Percentiles rank a stretch among this genome's conserved stretches.
Conservation (phyloP, 1,284 basidiomycete genomes). For the Anthracocystis panici-leucophaei region DNA sequence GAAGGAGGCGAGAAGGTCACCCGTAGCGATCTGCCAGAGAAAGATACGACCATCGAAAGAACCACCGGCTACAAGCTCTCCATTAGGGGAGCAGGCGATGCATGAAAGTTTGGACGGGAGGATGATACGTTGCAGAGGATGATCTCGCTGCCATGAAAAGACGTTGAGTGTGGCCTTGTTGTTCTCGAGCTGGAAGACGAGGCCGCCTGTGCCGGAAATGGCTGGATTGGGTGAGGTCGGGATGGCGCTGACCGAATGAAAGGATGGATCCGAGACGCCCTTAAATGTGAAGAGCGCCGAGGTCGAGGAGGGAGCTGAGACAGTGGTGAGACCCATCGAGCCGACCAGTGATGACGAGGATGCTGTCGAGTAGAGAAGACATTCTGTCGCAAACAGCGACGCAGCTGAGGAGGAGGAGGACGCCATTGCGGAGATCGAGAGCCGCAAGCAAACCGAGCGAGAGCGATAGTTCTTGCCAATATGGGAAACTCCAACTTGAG, state of each 20-base stretch:
- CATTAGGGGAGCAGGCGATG: slow-evolving; percentile 79
- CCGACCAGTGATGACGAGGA: slow-evolving; percentile 46
- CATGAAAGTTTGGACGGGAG: slow-evolving; percentile 88
- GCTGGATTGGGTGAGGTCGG: slow-evolving; percentile 71
- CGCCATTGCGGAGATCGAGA: slow-evolving; percentile 8
- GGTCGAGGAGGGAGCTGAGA: slow-evolving; percentile 48
- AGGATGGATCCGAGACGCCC: slow-evolving; percentile 50
- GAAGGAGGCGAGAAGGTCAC: slow-evolving; percentile 87
- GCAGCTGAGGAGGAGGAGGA: slow-evolving; percentile 31
- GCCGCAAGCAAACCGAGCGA: neutral
- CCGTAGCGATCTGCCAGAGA: slow-evolving; percentile 94
- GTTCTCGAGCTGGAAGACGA: slow-evolving; percentile 80
- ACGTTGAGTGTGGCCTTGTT: slow-evolving; percentile 84
- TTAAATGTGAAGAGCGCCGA: slow-evolving; percentile 59
- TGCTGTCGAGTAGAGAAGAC: slow-evolving; percentile 57
- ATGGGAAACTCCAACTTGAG: neutral
- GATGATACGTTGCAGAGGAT: slow-evolving; percentile 80
- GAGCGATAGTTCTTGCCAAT: neutral
- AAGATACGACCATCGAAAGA: slow-evolving; percentile 89
- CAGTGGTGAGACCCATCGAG: slow-evolving; percentile 51
- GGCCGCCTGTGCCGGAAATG: slow-evolving; percentile 78
- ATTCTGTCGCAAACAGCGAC: slow-evolving; percentile 56
- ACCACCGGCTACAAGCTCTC: slow-evolving; percentile 85
- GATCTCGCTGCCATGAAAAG: slow-evolving; percentile 82
- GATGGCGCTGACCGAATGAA: slow-evolving; percentile 42